These are phyloP conservation scores for Populus tomentosa DNA, from an alignment of 441 rosid species.

Conservation along the genomic window DNA sequence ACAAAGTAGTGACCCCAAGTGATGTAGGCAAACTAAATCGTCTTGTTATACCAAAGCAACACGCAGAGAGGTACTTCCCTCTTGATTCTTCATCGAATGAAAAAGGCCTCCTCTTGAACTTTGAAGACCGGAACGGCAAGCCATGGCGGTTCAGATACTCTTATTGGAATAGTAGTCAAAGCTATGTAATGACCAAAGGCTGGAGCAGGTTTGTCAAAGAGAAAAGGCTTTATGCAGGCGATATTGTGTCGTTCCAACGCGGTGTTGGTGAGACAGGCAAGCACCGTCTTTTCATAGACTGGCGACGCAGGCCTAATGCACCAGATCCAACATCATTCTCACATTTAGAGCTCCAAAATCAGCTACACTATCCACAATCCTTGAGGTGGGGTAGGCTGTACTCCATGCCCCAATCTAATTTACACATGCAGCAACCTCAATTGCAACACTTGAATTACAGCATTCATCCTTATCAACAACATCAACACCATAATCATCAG, in stretches of 20 bases:
- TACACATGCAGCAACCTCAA: conserved; percentile 20
- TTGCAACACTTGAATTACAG: conserved; percentile 39
- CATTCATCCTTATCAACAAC: conserved; percentile 28
- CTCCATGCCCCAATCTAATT: conserved; percentile 36
- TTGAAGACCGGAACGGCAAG: conserved; percentile 86
- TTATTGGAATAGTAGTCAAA: conserved; percentile 96
- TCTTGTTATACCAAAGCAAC: conserved; percentile 92
- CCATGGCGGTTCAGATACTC: conserved; percentile 93
- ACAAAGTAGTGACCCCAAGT: conserved; percentile 39
- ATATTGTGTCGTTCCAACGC: conserved; percentile 80
- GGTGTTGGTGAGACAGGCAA: conserved; percentile 63
- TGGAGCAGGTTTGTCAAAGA: conserved; percentile 99
- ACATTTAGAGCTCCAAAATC: conserved; percentile 44
- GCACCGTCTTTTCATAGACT: conserved; percentile 69
- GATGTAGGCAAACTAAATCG: conserved; percentile 96
- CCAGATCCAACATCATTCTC: conserved; percentile 40
- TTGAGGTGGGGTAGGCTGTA: conserved; percentile 47
- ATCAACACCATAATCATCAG: conserved; percentile 27
- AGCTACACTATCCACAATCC: conserved; percentile 40
- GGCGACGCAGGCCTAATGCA: conserved; percentile 76
- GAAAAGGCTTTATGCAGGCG: conserved; percentile 92
- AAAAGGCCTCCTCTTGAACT: conserved; percentile 79
- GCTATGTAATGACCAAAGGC: conserved; percentile 98
- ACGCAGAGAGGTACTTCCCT: conserved; percentile 93
- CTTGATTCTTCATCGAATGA: conserved; percentile 67